Conservation (phyloP, 345 rosid genomes). For the Arabis alpina region DNA sequence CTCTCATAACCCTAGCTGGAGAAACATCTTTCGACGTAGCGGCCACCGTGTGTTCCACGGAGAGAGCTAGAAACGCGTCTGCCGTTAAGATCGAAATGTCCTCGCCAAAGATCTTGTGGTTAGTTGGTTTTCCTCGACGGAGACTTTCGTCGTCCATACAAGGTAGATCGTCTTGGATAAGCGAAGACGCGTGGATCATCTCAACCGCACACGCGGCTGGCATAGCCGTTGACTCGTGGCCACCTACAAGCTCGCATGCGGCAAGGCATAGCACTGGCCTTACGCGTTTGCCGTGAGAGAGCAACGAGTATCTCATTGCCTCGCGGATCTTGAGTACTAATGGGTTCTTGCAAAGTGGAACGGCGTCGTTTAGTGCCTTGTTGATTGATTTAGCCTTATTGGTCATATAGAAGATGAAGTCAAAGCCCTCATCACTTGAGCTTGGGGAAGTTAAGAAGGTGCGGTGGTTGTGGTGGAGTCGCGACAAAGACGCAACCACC, state of each 20-base stretch:
- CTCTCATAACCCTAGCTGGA: too few relatives aligned
- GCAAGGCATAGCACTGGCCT: conserved; percentile 71
- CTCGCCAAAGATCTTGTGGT: too few relatives aligned
- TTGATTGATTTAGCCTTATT: too few relatives aligned
- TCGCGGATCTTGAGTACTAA: too few relatives aligned
- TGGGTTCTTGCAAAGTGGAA: too few relatives aligned
- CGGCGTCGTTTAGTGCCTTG: too few relatives aligned
- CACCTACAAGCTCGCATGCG: conserved; percentile 72
- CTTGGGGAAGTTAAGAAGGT: conserved; percentile 54
- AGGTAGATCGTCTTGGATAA: conserved; percentile 75
- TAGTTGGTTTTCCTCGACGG: too few relatives aligned
- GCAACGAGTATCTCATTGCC: conserved; percentile 77
- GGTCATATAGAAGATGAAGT: too few relatives aligned
- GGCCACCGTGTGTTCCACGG: too few relatives aligned
- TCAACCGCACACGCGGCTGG: conserved; percentile 75
- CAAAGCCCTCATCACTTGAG: background rate
- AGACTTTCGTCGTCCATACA: conserved; percentile 74
- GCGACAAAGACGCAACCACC: background rate
- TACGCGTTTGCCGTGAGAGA: conserved; percentile 78
- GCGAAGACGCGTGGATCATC: conserved; percentile 73
- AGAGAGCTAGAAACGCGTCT: too few relatives aligned
- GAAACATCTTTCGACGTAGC: too few relatives aligned
- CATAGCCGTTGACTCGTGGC: conserved; percentile 59
- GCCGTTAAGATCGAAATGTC: too few relatives aligned
- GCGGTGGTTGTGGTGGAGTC: conserved; percentile 18